Evolutionary conservation across 2,329 filamentous ascomycete species (phyloP).

Genomic region (Fusarium musae): DNA sequence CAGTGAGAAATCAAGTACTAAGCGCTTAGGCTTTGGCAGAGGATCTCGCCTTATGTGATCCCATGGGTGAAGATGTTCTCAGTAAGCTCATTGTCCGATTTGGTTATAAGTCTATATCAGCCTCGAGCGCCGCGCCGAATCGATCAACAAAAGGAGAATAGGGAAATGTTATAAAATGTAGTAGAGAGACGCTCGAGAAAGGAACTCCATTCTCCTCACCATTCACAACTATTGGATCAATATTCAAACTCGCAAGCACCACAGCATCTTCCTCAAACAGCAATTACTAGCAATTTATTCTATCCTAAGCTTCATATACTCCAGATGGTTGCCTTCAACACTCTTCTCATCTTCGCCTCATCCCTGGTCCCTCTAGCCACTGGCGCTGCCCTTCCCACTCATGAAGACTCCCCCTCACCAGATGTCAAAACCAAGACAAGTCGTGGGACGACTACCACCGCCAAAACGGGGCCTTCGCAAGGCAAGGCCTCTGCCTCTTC

Average conservation of each 20-base stretch:
- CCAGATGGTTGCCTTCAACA: background rate
- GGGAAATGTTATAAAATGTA: background rate
- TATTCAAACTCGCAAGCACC: fast-evolving
- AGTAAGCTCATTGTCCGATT: background rate
- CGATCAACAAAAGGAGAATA: fast-evolving
- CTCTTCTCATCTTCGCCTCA: background rate
- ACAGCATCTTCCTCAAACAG: background rate
- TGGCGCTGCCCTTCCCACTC: background rate
- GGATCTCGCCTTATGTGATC: background rate
- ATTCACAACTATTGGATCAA: background rate
- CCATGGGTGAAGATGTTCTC: background rate
- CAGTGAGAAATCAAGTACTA: background rate
- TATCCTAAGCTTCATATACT: fast-evolving
- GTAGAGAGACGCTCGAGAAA: fast-evolving
- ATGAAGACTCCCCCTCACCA: background rate
- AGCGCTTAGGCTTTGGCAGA: background rate
- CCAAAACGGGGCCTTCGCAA: background rate
- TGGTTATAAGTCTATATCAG: background rate
- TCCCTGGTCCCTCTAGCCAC: fast-evolving
- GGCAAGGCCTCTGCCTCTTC: background rate
- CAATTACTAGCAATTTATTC: fast-evolving
- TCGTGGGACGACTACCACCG: background rate
- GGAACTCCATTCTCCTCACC: background rate
- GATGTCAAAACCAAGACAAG: background rate
- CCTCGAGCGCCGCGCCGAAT: fast-evolving